These are phyloP conservation scores for Tetraselmis striata DNA, from an alignment of 139 green algal genomes.

Conservation along the genomic window DNA sequence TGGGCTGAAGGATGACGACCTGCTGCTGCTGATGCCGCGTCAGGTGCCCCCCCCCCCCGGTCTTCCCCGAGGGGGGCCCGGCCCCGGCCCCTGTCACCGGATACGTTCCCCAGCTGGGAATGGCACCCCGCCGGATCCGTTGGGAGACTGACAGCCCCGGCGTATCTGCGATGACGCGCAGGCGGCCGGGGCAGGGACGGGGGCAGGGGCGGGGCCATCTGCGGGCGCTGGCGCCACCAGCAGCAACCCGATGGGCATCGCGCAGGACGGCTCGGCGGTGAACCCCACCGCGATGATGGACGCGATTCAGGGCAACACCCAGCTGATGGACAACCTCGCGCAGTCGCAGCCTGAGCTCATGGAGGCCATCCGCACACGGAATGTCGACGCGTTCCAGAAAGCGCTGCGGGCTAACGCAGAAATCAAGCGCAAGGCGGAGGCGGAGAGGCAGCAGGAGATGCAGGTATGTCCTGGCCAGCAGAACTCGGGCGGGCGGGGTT, in stretches of 20 bases:
- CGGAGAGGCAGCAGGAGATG: conserved; percentile 6
- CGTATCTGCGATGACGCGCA: no score
- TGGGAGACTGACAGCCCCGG: no score
- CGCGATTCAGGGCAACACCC: conserved; percentile 1
- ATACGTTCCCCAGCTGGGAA: no score
- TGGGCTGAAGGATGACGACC: conserved; percentile 47
- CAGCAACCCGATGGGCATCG: conserved; percentile 1
- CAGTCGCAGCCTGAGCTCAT: conserved; percentile 3
- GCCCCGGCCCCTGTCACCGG: no score
- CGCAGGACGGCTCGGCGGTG: not conserved
- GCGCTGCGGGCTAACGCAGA: not conserved
- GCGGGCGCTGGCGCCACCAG: no score
- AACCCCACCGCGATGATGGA: conserved; percentile 4
- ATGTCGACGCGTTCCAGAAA: conserved; percentile 6
- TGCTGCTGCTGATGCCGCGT: conserved; percentile 46
- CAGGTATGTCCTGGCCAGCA: not conserved
- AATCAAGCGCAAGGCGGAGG: not conserved
- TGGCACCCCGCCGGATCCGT: no score
- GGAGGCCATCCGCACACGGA: not conserved
- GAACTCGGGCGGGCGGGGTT: not conserved
- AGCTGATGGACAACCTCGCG: not conserved
- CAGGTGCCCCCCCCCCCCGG: no score
- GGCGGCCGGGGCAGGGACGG: no score
- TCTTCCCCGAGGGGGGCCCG: no score
- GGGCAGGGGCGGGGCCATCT: no score